Evolutionary conservation across 352 stramenopile genomes (phyloP).

Genomic region (Phytophthora multivora): DNA sequence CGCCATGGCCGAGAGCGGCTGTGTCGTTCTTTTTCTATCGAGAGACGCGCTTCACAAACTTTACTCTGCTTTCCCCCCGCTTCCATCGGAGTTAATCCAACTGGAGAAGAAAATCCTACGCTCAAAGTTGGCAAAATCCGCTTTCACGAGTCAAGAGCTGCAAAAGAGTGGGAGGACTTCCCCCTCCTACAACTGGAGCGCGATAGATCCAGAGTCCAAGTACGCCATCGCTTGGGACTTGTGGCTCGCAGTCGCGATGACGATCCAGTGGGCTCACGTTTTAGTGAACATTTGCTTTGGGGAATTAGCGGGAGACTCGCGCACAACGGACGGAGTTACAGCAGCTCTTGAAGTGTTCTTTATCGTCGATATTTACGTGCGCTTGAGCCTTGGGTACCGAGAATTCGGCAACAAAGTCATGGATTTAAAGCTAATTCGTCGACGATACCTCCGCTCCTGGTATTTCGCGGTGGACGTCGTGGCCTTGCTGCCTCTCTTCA

Average conservation of each 20-base stretch:
- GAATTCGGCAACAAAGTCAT: no score
- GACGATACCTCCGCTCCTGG: no score
- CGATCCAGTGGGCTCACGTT: background rate
- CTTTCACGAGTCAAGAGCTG: background rate
- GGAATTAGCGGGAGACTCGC: background rate
- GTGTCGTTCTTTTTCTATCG: slow-evolving; percentile 51
- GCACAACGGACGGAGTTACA: no score
- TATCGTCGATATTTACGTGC: no score
- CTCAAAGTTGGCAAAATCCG: background rate
- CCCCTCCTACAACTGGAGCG: background rate
- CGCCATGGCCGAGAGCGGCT: slow-evolving; percentile 48
- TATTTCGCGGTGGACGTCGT: no score
- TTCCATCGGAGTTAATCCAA: background rate
- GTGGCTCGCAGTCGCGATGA: background rate
- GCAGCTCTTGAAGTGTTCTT: no score
- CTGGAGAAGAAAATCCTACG: background rate
- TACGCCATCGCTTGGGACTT: background rate
- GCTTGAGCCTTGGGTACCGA: no score
- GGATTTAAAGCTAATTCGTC: no score
- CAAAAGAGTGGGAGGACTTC: background rate
- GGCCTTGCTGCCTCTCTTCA: no score
- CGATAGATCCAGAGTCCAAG: background rate
- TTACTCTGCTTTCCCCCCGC: background rate
- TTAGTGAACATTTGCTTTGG: background rate
- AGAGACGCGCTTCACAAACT: slow-evolving; percentile 14